Evolutionary conservation across 352 stramenopile species (phyloP).

Genomic region (Phytopythium delawarense): DNA sequence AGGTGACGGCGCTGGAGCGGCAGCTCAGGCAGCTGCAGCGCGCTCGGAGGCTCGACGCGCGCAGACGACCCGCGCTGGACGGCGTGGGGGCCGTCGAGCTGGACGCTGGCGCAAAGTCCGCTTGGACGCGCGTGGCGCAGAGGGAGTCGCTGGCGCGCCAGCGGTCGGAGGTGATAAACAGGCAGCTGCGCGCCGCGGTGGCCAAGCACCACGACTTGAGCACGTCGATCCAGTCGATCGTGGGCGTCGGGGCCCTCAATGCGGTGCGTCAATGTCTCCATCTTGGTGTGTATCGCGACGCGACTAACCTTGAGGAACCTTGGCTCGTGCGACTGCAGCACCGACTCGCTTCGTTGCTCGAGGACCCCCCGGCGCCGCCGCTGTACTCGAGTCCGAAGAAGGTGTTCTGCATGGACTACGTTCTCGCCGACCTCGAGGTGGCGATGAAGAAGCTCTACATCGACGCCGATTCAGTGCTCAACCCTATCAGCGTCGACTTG

Average conservation of each 20-base stretch:
- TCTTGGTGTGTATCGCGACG: neutral
- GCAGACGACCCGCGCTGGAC: neutral
- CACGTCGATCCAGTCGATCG: conserved; percentile 6
- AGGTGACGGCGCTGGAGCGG: conserved; percentile 15
- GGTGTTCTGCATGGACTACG: conserved; percentile 7
- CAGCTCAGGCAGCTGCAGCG: conserved; percentile 14
- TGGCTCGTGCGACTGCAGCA: neutral
- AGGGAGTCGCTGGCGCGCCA: conserved; percentile 9
- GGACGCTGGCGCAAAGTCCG: neutral
- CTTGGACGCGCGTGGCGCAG: conserved; percentile 10
- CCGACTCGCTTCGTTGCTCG: neutral
- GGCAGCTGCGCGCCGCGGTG: conserved; percentile 17
- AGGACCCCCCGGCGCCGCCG: neutral
- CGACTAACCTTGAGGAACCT: neutral
- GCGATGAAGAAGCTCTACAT: conserved; percentile 8
- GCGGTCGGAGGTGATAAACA: conserved; percentile 16
- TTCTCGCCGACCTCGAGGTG: neutral
- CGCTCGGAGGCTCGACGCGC: neutral
- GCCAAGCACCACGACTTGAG: conserved; percentile 15
- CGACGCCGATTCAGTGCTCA: neutral
- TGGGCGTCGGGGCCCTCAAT: neutral
- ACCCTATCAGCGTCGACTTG: neutral
- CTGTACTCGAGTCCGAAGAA: neutral
- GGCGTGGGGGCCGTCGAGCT: neutral
- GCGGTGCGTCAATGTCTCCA: neutral